Evolutionary conservation across 441 rosid genomes (phyloP), one percentile per base, ranked within the genome.

Genomic region (Croton setiger): DNA sequence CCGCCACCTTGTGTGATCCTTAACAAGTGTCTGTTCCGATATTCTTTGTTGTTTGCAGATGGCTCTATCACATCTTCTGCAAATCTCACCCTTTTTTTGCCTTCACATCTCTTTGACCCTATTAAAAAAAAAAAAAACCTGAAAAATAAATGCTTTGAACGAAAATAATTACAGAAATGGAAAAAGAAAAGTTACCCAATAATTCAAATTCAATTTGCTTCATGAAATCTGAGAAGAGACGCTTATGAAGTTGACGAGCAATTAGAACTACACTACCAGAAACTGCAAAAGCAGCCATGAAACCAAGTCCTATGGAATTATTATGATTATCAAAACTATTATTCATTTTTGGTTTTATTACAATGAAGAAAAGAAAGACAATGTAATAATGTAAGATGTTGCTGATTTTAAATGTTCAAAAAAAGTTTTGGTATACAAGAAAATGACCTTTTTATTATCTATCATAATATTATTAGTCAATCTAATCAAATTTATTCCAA

Each of bases 171-270:
- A 47, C 17, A 13, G 4, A 45, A 23, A 71, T 39, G 15, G 18
- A 47, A 5, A 37, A 21, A 1, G n/a, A 59, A 31, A 8, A 8
- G 36, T 4, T 76, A 82, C 86, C 83, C 60, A 72, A 68, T 33
- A 89, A 74, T 77, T 93, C 89, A 36, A 66, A 63, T 59, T 89
- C 92, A 43, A 93, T 81, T 80, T 83, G 81, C 67, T 86, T 78
- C 86, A 93, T 86, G 86, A 85, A 91, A 72, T 93, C 83, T 7
- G 97, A 86, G 73, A 86, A 82, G 64, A 86, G 88, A 68, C 92
- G 91, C 51, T 87, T 87, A 55, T 93, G 92, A 65, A 76, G 74
- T 66, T 87, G 90, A 57, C 78, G 76, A 7, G 85, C 88, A 39
- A 92, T 67, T 54, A 92, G 76, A 68, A 83, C 88, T 3, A 92